phyloP scores from a whole-genome alignment of 2,329 filamentous ascomycete species.

The Penicillium sp. region DNA sequence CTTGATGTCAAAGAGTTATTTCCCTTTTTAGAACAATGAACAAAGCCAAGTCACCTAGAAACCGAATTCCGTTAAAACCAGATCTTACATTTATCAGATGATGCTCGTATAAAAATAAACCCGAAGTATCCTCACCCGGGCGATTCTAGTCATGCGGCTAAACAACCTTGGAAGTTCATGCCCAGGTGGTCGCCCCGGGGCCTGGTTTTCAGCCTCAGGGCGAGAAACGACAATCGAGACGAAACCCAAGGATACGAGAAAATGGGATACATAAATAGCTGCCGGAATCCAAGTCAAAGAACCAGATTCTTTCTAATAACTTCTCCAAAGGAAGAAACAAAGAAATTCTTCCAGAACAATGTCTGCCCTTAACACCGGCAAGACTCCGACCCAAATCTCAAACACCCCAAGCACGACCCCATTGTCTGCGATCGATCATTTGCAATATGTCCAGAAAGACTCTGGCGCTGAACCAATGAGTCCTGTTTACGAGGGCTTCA shows the following conservation, averaged over 20 bases:
- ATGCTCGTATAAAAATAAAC: not conserved
- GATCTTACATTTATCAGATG: not conserved
- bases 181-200: too few species aligned
- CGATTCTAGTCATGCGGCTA: not conserved
- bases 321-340: not conserved
- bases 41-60: not conserved
- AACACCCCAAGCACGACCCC: not conserved
- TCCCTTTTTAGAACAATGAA: not conserved
- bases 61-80: not conserved
- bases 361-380: not conserved
- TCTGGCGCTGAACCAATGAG: conserved; percentile 1
- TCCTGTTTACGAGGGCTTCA: conserved; percentile 32
- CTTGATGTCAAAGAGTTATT: not conserved
- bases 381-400: not conserved
- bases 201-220: not conserved
- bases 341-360: not conserved
- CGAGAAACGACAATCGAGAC: not conserved
- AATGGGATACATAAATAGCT: not conserved
- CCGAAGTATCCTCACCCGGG: not conserved
- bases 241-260: not conserved
- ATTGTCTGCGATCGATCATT: not conserved
- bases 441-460: not conserved
- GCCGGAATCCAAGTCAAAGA: accelerated
- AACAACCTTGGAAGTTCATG: not conserved
- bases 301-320: not conserved